phyloP scores from a whole-genome alignment of 2,329 filamentous ascomycete species.

The Stagonosporopsis tanaceti region DNA sequence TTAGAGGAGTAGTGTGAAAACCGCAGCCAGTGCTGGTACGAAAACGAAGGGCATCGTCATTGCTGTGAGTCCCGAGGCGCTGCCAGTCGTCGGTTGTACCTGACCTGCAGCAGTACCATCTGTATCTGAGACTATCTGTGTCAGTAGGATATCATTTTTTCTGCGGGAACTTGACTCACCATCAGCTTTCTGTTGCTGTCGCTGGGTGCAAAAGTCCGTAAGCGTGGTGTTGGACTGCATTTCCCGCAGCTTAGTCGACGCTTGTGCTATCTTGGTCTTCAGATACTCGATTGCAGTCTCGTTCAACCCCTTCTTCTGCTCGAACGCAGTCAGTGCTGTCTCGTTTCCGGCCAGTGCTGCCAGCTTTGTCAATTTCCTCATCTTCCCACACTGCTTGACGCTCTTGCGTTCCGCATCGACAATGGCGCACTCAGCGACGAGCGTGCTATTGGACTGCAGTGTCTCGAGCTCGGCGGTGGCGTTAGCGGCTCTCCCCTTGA shows the following conservation, averaged over 20 bases:
- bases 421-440: conserved; percentile 35
- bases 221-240: conserved; percentile 42
- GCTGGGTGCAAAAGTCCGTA: conserved; percentile 30
- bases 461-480: conserved; percentile 32
- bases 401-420: conserved; percentile 34
- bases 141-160: background rate
- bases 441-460: conserved; percentile 36
- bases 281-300: conserved; percentile 31
- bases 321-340: conserved; percentile 35
- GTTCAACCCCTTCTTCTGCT: conserved; percentile 33
- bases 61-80: conserved; percentile 21
- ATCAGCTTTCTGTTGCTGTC: conserved; percentile 25
- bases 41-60: conserved; percentile 29
- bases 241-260: conserved; percentile 31
- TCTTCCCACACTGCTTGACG: conserved; percentile 31
- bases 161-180: background rate
- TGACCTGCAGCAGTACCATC: background rate
- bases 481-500: conserved; percentile 39
- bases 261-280: conserved; percentile 31
- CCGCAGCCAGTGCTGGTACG: conserved; percentile 24
- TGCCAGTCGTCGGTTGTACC: conserved; percentile 17
- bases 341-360: conserved; percentile 34
- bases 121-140: background rate
- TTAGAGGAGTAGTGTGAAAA: conserved; percentile 31
- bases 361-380: conserved; percentile 34